Evolutionary conservation across 257 asterid genomes (phyloP).

Genomic region (Solanum stenotomum): DNA sequence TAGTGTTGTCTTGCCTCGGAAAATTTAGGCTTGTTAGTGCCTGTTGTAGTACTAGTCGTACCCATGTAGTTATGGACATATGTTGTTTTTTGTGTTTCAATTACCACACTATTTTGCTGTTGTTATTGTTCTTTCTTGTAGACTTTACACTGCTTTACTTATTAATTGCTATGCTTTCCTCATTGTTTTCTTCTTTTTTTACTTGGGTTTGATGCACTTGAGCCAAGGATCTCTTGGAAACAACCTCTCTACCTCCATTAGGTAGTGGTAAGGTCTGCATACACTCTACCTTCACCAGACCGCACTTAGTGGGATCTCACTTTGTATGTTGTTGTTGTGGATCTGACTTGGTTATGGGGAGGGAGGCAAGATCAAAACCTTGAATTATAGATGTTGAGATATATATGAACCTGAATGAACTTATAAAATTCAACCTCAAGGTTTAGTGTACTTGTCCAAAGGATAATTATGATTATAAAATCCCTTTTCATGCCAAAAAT

Average conservation of each 20-base stretch:
- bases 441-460: background rate
- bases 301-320: background rate
- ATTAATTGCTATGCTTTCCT: background rate
- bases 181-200: background rate
- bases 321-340: background rate
- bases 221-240: background rate
- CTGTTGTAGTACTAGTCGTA: background rate
- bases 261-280: background rate
- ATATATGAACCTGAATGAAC: background rate
- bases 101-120: background rate
- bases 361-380: background rate
- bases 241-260: background rate
- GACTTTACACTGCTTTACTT: background rate
- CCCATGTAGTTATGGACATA: background rate
- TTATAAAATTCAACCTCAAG: background rate
- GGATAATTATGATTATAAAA: background rate
- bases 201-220: background rate
- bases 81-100: background rate
- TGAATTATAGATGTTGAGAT: background rate
- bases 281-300: background rate
- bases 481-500: background rate
- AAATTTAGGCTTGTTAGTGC: background rate
- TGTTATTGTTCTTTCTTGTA: background rate
- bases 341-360: background rate
- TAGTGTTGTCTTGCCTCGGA: background rate